Base-by-base conservation (phyloP, 176 grass and related monocot species). In the Avena insularis region DNA sequence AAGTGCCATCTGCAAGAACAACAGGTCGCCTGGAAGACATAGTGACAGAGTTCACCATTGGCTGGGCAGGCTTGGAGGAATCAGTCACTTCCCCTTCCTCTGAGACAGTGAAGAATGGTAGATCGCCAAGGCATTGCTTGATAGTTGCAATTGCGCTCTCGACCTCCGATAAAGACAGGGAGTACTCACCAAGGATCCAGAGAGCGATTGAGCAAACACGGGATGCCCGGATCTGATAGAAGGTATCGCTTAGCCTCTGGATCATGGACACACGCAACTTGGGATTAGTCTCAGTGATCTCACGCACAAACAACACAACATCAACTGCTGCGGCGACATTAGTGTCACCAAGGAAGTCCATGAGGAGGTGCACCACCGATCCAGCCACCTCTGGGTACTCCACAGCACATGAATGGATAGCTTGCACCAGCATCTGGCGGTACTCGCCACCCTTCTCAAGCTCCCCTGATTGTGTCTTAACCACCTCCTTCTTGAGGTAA, bases 191-290 rank as follows among this genome's bases (percentile, higher is more conserved):
- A 19, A 95, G 87, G 62, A 95, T 95, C 93, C 93, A 95, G 40
- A 95, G 82, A 8, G 93, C 88, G 1, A 89, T 91, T 1, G 59
- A 78, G 20, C 93, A 91, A 12, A 93, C 93, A 59, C 88, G 88
- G 35, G 93, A 90, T 81, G 91, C 91, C 4, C 84, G 93, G 10
- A 95, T 95, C 91, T 93, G 93, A 80, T 89, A 95, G 84, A 95
- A 95, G 27, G 86, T 93, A 57, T 93, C 91, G 29, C 78, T 91
- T 8, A 95, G 49, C 79, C 93, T 84, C 70, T 93, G 93, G 67
- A 95, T 95, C 89, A 95, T 95, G 88, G 93, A 95, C 19, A 89
- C 88, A 56, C 93, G 84, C 61, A 95, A 86, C 86, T 91, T 95
- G 16, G 84, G 91, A 71, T 91, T 95, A 11, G 93, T 95, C 76